Conservation (phyloP, 2,329 filamentous ascomycete species). For the Cladosporium phlei region DNA sequence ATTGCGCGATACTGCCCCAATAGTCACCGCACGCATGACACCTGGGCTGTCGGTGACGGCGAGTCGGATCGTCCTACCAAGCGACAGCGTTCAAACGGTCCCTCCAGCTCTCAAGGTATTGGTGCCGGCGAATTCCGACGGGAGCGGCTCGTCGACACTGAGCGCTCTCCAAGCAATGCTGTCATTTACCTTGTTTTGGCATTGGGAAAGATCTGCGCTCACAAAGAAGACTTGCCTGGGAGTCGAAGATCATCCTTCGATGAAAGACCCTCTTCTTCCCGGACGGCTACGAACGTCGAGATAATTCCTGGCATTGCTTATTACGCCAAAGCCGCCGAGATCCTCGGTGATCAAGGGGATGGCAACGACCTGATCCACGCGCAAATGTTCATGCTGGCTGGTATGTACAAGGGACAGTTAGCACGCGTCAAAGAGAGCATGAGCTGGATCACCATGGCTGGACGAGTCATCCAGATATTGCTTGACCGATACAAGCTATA, state of each 20-base stretch:
- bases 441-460: slow-evolving; percentile 60
- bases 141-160: slow-evolving; percentile 30
- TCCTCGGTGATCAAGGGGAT: slow-evolving; percentile 77
- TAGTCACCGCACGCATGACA: slow-evolving; percentile 17
- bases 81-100: slow-evolving; percentile 29
- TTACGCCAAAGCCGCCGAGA: slow-evolving; percentile 79
- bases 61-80: slow-evolving; percentile 27
- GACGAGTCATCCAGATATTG: slow-evolving; percentile 62
- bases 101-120: slow-evolving; percentile 7
- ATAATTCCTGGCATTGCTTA: slow-evolving; percentile 85
- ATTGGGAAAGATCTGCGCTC: slow-evolving; percentile 75
- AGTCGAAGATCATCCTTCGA: slow-evolving; percentile 31
- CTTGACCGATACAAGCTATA: slow-evolving; percentile 61
- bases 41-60: slow-evolving; percentile 20
- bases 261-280: slow-evolving; percentile 15
- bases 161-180: slow-evolving; percentile 71
- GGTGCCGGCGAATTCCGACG: slow-evolving; percentile 2
- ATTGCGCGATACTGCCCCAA: slow-evolving; percentile 43
- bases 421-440: slow-evolving; percentile 83
- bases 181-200: slow-evolving; percentile 79
- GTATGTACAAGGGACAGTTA: slow-evolving; percentile 83
- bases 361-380: slow-evolving; percentile 77
- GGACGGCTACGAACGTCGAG: slow-evolving; percentile 51
- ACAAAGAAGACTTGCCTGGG: slow-evolving; percentile 47
- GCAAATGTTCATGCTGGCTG: slow-evolving; percentile 77